These are phyloP conservation scores for Colletotrichum agaves DNA, from an alignment of 2,329 filamentous ascomycete species.

Conservation along the genomic window DNA sequence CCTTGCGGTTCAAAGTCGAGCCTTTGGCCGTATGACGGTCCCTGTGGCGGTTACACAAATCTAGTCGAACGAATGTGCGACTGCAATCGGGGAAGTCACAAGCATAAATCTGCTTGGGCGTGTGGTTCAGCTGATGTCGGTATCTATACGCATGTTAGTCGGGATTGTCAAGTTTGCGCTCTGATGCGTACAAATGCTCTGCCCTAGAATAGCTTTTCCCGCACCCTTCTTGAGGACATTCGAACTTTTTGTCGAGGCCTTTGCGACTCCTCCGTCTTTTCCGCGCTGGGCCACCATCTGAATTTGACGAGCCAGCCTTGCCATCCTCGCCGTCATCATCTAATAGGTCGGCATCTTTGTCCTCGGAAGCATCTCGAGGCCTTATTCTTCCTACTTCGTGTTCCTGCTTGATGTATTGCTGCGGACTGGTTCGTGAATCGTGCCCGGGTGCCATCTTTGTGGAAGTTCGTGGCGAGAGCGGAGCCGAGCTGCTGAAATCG, in stretches of 20 bases:
- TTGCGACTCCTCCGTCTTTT: slow-evolving; percentile 80
- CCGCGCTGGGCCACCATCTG: slow-evolving; percentile 60
- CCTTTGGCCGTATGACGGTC: slow-evolving; percentile 85
- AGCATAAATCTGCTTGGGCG: slow-evolving; percentile 92
- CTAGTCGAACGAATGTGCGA: slow-evolving; percentile 91
- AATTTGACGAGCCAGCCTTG: slow-evolving; percentile 62
- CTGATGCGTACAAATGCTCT: slow-evolving; percentile 80
- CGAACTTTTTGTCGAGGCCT: slow-evolving; percentile 82
- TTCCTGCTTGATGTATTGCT: slow-evolving; percentile 54
- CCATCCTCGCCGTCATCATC: slow-evolving; percentile 54
- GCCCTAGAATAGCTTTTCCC: slow-evolving; percentile 97
- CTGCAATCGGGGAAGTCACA: slow-evolving; percentile 94
- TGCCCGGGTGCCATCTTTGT: slow-evolving; percentile 56
- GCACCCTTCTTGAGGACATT: slow-evolving; percentile 86
- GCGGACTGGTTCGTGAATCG: slow-evolving; percentile 50
- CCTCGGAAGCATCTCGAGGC: slow-evolving; percentile 54
- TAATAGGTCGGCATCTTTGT: slow-evolving; percentile 54
- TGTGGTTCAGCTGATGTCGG: slow-evolving; percentile 94
- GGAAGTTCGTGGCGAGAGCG: slow-evolving; percentile 52
- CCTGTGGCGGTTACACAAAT: slow-evolving; percentile 87
- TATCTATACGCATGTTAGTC: slow-evolving; percentile 62
- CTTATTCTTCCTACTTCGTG: slow-evolving; percentile 52
- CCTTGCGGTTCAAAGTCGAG: slow-evolving; percentile 79
- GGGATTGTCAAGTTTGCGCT: background rate
- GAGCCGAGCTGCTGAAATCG: slow-evolving; percentile 52